These are phyloP conservation scores for Neoascochyta sp. DNA, from an alignment of 2,329 filamentous ascomycete genomes.

Conservation along the genomic window DNA sequence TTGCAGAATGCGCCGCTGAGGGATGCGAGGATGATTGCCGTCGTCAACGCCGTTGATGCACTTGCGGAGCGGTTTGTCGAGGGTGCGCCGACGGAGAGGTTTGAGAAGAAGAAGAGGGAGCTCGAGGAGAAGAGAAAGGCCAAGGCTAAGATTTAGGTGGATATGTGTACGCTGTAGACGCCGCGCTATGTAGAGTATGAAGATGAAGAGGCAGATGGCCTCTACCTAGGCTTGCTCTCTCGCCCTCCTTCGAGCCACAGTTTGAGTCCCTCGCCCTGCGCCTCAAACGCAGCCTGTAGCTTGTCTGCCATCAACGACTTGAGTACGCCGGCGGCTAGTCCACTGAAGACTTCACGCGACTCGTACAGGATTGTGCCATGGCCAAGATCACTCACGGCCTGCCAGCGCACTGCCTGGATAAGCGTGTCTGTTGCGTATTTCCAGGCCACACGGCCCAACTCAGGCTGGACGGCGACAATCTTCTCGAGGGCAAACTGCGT, in stretches of 20 bases:
- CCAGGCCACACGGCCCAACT: slow-evolving; percentile 27
- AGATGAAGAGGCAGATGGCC: too few relatives aligned
- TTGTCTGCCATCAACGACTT: slow-evolving; percentile 11
- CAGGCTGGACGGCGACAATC: slow-evolving; percentile 27
- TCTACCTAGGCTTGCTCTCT: too few relatives aligned
- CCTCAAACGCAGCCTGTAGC: slow-evolving; percentile 26
- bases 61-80: slow-evolving; percentile 50
- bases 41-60: slow-evolving; percentile 48
- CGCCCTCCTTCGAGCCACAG: slow-evolving; percentile 14
- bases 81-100: slow-evolving; percentile 45
- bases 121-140: slow-evolving; percentile 34
- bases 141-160: slow-evolving; percentile 28
- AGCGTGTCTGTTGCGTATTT: slow-evolving; percentile 8
- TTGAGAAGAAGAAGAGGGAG: slow-evolving; percentile 41
- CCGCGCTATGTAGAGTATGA: too few relatives aligned
- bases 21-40: slow-evolving; percentile 45
- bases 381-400: slow-evolving; percentile 23
- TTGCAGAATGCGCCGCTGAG: slow-evolving; percentile 48
- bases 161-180: too few relatives aligned
- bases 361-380: slow-evolving; percentile 29
- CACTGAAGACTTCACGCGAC: slow-evolving; percentile 27
- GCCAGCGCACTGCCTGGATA: slow-evolving; percentile 25
- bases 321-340: slow-evolving; percentile 13
- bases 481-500: slow-evolving; percentile 26
- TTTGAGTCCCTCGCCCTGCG: slow-evolving; percentile 28